A percentile compares a stretch with the other conserved stretches of the same genome.
phyloP scores from a whole-genome alignment of 1,284 basidiomycete genomes.

The Sanghuangporus sanghuang region DNA sequence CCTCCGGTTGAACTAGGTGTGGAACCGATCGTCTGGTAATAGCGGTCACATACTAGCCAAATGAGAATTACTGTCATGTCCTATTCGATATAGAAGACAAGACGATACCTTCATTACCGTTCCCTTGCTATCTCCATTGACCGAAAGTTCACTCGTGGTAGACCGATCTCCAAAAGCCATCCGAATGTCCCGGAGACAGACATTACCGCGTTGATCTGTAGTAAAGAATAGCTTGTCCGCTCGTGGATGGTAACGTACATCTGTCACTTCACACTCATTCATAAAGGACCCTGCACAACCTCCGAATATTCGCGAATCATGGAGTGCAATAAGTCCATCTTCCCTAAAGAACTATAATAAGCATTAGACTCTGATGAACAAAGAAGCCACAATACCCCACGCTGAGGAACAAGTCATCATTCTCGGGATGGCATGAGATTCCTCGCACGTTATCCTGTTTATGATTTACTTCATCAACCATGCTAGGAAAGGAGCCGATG shows the following conservation, averaged over 20 bases:
- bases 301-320: constrained; percentile 43
- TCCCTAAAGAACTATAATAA: constrained; percentile 36
- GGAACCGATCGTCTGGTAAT: constrained; percentile 39
- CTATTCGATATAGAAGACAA: neutral
- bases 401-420: constrained; percentile 63
- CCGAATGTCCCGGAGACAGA: constrained; percentile 68
- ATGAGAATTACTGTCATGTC: neutral
- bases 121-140: neutral
- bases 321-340: constrained; percentile 58
- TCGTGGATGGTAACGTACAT: constrained; percentile 56
- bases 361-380: neutral
- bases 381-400: constrained; percentile 41
- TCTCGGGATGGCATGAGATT: constrained; percentile 54
- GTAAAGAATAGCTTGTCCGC: constrained; percentile 65
- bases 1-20: constrained; percentile 52
- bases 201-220: constrained; percentile 48
- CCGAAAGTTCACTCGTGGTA: constrained; percentile 39
- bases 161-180: constrained; percentile 55
- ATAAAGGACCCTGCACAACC: constrained; percentile 43
- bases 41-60: constrained; percentile 56
- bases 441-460: constrained; percentile 56
- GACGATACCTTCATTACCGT: neutral
- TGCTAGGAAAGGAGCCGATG: constrained; percentile 16
- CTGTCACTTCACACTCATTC: constrained; percentile 49
- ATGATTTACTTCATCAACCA: neutral